phyloP scores from a whole-genome alignment of 2,329 filamentous ascomycete genomes.

The Biscogniauxia marginata region DNA sequence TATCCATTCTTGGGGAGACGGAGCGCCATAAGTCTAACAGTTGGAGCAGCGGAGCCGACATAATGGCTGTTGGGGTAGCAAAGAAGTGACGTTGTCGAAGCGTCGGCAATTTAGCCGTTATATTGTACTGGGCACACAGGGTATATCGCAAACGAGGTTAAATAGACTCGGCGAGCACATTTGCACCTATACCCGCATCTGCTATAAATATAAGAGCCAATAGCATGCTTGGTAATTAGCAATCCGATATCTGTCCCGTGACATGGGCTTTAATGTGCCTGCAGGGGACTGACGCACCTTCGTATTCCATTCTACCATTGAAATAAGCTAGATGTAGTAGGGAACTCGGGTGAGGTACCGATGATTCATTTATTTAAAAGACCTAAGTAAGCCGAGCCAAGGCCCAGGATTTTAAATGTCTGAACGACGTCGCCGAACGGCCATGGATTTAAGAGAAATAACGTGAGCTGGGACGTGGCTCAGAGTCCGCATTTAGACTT shows the following conservation, averaged over 20 bases:
- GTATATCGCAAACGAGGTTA: slow-evolving; percentile 22
- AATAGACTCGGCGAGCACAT: slow-evolving; percentile 17
- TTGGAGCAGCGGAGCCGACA: slow-evolving; percentile 24
- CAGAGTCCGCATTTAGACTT: not conserved
- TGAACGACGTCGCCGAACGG: not conserved
- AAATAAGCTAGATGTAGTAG: not conserved
- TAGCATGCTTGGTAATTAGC: slow-evolving; percentile 7
- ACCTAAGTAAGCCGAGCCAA: not conserved
- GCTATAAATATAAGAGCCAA: slow-evolving; percentile 27
- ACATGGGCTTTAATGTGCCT: not conserved
- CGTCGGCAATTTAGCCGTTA: slow-evolving; percentile 31
- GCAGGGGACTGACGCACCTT: not conserved
- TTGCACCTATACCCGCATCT: slow-evolving; percentile 15
- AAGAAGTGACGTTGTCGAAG: slow-evolving; percentile 23
- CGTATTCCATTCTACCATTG: not conserved
- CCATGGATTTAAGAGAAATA: not conserved
- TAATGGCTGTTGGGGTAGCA: slow-evolving; percentile 18
- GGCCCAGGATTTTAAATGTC: not conserved
- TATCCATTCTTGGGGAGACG: slow-evolving; percentile 26
- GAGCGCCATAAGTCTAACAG: slow-evolving; percentile 19
- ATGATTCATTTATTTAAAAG: not conserved
- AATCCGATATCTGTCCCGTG: not conserved
- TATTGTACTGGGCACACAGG: slow-evolving; percentile 19
- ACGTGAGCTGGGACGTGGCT: not conserved
- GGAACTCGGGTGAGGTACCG: not conserved